Base-by-base conservation (phyloP, 192 early-diverging fungal species). In the Spinellus fusiger region DNA sequence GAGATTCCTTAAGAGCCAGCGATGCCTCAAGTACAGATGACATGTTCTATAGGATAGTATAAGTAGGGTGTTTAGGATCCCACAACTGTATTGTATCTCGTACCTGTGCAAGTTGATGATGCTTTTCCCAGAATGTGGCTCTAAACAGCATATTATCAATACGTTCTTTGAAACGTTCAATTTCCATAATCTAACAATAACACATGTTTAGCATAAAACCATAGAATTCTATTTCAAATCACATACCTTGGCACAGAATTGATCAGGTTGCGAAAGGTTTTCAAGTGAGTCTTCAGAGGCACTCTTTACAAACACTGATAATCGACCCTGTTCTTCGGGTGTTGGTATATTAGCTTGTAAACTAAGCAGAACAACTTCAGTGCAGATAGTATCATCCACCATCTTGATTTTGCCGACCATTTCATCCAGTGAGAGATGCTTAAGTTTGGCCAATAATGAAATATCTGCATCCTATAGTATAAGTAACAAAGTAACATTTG, bases 111-210 rank as follows among this genome's bases (percentile, higher is more conserved):
- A 90, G 61, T 37, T 86, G 79, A 22, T 80, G 75, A 65, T 83
- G 71, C n/a, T 77, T 76, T 56, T 89, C 85, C 0, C 74, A 62
- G 78, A 89, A 90, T 23, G 83, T 86, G 12, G 77, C 61, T 69
- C 84, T 81, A 49, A 86, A 89, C 10, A 77, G 69, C 29, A 90
- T 82, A 22, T 79, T 79, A 9, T 86, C 83, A 35, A 92, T 57
- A 13, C 90, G 80, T 65, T 89, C 85, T 66, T 87, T 86, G 58
- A 87, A 90, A 31, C 86, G 79, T 56, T 89, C 84, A 22, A 92
- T 83, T 64, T 87, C 83, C 76, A 90, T 86, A n/a, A 88, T 66
- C 69, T 71, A 12, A 13, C 4, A 1, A 54, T 1, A 62, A 15
- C 20, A 54, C 29, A 2, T 10, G 22, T 51, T 38, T 28, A 10